These are phyloP conservation scores for Ophiocordyceps australis DNA, from an alignment of 2,329 filamentous ascomycete species.

Conservation along the genomic window DNA sequence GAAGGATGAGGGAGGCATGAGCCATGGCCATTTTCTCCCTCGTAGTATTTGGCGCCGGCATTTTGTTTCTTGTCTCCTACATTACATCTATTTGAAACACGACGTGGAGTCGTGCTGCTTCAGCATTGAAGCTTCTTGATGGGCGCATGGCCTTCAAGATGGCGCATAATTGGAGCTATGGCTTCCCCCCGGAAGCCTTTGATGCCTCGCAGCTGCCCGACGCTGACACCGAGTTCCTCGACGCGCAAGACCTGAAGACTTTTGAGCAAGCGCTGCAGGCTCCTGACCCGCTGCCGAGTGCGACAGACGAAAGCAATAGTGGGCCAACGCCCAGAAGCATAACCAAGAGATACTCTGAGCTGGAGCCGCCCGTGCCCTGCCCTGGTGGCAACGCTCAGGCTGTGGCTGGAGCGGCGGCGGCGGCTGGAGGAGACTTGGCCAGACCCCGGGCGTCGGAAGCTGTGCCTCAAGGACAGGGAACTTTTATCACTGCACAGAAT, in stretches of 20 bases:
- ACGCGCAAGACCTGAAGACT: slow-evolving; percentile 51
- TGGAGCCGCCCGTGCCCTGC: slow-evolving; percentile 7
- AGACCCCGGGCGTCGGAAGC: slow-evolving; percentile 6
- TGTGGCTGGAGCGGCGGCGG: slow-evolving; percentile 18
- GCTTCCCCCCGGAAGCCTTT: slow-evolving; percentile 44
- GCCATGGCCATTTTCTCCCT: too few species aligned
- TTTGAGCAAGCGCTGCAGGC: slow-evolving; percentile 73
- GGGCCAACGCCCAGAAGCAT: slow-evolving; percentile 22
- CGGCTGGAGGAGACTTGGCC: slow-evolving; percentile 17
- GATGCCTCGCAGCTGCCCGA: slow-evolving; percentile 61
- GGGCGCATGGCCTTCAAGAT: too few species aligned
- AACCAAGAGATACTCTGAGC: slow-evolving; percentile 21
- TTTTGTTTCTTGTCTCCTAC: too few species aligned
- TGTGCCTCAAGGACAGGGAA: slow-evolving; percentile 14
- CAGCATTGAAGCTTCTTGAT: too few species aligned
- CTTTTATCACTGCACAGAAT: slow-evolving; percentile 77
- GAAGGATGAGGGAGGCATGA: too few species aligned
- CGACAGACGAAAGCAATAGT: slow-evolving; percentile 29
- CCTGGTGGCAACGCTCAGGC: slow-evolving; percentile 15
- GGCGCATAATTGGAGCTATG: slow-evolving; percentile 27
- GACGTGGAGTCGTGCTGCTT: not conserved
- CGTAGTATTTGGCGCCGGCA: too few species aligned
- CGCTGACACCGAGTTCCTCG: slow-evolving; percentile 58
- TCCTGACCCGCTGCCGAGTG: slow-evolving; percentile 53
- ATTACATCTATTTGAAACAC: too few species aligned